Evolutionary conservation across 768 basidiomycete genomes (phyloP), one percentile per base, ranked within the genome.

Genomic region (Tylopilus sp.): DNA sequence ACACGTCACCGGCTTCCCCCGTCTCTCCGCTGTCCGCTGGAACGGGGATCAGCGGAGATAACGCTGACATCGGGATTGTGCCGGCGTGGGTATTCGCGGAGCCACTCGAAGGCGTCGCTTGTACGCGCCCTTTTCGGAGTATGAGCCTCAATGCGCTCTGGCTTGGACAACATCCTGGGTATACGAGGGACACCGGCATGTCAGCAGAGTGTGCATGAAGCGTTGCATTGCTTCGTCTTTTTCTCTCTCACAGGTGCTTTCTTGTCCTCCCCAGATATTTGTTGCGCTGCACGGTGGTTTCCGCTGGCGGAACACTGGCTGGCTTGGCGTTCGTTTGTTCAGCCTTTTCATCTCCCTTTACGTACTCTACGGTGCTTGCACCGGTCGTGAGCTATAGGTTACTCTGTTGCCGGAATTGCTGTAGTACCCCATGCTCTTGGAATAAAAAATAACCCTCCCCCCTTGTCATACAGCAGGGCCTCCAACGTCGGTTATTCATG

Each of bases 1-100:
- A 84, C 53, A 64, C 40, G 53, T 57, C 52, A 61, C 67, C 22
- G 58, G 73, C 73, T 57, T 76, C 75, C 1, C 69, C 31, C 51
- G 73, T 73, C 48, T 78, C 76, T 7, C 50, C 47, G n/a, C 20
- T 55, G 26, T 58, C 54, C 20, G 6, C 47, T 50, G 31, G 59
- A 50, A 48, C 31, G 31, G 55, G 43, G 28, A 57, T 40, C 18
- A 21, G 48, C 52, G 40, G 65, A 62, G 71, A 70, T 18, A 73
- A 79, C 38, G 71, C 83, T 31, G 86, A 89, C 62, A 66, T 88
- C 17, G 88, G 88, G 35, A 76, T 85, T 28, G 80, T 88, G 3
- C 88, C 88, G 11, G 80, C 85, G 6, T 91, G 88, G 86, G 83
- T 80, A 62, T 89, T 91, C 75, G 49, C 81, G 56, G 82, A 81